Evolutionary conservation across 352 stramenopile genomes (phyloP).

Genomic region (Nothophytophthora sp.): DNA sequence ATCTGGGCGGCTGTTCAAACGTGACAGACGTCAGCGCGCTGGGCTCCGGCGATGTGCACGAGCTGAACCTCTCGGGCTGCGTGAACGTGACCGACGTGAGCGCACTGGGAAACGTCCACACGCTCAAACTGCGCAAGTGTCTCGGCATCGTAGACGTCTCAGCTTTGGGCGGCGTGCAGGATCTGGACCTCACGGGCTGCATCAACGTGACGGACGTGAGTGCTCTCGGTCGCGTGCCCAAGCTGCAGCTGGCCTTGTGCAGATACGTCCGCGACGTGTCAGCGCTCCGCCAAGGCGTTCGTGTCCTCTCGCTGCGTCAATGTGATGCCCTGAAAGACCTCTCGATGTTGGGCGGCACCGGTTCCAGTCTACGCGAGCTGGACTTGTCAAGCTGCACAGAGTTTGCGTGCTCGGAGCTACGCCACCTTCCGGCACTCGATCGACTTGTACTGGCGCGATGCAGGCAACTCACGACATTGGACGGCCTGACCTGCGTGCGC

Average conservation of each 20-base stretch:
- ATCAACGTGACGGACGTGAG: slow-evolving; percentile 52
- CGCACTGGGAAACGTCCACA: slow-evolving; percentile 42
- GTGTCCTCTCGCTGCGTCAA: slow-evolving; percentile 50
- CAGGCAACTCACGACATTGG: slow-evolving; percentile 39
- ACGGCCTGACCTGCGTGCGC: slow-evolving; percentile 39
- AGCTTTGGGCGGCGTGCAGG: slow-evolving; percentile 36
- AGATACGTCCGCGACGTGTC: slow-evolving; percentile 56
- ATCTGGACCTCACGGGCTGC: slow-evolving; percentile 64
- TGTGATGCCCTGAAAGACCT: slow-evolving; percentile 52
- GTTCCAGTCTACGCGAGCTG: slow-evolving; percentile 39
- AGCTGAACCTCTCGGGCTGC: slow-evolving; percentile 57
- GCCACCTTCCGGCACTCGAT: slow-evolving; percentile 35
- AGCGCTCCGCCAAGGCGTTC: slow-evolving; percentile 26
- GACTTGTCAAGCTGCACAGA: slow-evolving; percentile 57
- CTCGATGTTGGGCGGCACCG: slow-evolving; percentile 29
- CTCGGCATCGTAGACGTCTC: slow-evolving; percentile 39
- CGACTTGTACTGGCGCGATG: slow-evolving; percentile 62
- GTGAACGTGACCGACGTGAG: slow-evolving; percentile 61
- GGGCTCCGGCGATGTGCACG: slow-evolving; percentile 29
- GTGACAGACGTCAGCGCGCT: slow-evolving; percentile 47
- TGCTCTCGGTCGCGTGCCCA: slow-evolving; percentile 39
- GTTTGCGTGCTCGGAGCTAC: slow-evolving; percentile 35
- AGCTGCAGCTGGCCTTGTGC: slow-evolving; percentile 60
- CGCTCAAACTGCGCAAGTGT: slow-evolving; percentile 55
- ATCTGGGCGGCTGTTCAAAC: slow-evolving; percentile 53